phyloP scores from a whole-genome alignment of 2,329 filamentous ascomycete species.

The Apiospora rasikravindrae region DNA sequence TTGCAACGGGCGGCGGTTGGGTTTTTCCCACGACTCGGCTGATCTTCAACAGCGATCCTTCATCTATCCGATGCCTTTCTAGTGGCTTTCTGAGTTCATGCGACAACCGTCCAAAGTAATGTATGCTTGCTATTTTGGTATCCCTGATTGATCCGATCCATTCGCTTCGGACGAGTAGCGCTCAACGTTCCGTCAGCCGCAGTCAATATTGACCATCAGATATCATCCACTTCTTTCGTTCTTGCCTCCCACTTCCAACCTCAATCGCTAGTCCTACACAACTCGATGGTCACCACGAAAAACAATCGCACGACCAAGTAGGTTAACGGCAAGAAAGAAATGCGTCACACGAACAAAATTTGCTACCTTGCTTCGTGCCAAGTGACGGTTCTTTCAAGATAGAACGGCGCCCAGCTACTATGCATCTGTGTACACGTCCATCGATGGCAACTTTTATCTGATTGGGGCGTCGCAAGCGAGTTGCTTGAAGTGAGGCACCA shows the following conservation, averaged over 20 bases:
- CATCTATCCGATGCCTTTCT: not conserved
- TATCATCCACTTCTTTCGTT: not conserved
- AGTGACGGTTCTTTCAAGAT: not conserved
- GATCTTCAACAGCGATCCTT: not conserved
- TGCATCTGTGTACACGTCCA: not conserved
- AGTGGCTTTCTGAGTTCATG: not conserved
- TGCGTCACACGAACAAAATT: not conserved
- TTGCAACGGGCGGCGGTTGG: not conserved
- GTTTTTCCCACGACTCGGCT: not conserved
- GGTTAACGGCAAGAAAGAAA: not conserved
- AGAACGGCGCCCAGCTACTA: not conserved
- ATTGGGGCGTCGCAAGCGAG: not conserved
- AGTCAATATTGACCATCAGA: not conserved
- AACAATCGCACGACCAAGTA: not conserved
- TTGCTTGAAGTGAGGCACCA: not conserved
- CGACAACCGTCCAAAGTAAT: not conserved
- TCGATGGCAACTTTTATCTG: not conserved
- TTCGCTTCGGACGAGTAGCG: not conserved
- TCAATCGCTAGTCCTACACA: not conserved
- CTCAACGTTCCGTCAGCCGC: not conserved
- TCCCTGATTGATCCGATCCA: too few species aligned
- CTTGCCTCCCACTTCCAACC: not conserved
- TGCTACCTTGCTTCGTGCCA: not conserved
- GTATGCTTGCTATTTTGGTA: not conserved
- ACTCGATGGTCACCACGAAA: not conserved